Conservation (phyloP, 441 rosid genomes). For the Populus tomentosa region DNA sequence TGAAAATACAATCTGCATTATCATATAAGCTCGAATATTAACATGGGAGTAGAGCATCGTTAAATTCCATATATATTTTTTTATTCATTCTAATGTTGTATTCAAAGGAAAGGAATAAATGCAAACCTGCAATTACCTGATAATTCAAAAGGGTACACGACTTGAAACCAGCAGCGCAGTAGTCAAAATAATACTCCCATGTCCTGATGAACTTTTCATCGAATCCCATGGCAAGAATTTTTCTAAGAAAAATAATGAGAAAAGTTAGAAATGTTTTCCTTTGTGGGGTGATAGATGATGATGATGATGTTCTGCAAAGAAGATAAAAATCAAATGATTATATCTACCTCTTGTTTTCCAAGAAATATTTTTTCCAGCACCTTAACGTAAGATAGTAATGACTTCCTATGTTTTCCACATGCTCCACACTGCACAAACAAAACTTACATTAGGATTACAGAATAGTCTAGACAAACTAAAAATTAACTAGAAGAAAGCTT, state of each 20-base stretch:
- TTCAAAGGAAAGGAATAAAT: too few relatives aligned
- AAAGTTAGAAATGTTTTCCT: too few relatives aligned
- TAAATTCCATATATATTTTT: too few relatives aligned
- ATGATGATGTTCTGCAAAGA: too few relatives aligned
- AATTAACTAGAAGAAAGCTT: background rate
- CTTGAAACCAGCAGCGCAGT: constrained; percentile 80
- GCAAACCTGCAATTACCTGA: constrained; percentile 39
- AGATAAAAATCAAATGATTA: too few relatives aligned
- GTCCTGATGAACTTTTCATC: constrained; percentile 70
- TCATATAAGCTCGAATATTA: too few relatives aligned
- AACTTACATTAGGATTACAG: background rate
- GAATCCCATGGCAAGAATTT: constrained; percentile 64
- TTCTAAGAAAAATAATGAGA: constrained; percentile 21
- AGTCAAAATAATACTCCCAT: constrained; percentile 94
- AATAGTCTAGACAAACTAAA: too few relatives aligned
- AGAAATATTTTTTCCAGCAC: constrained; percentile 75
- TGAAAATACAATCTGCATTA: constrained; percentile 58
- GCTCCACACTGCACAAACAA: constrained; percentile 55
- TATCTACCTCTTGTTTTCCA: constrained; percentile 57
- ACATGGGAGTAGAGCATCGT: too few relatives aligned
- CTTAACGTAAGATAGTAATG: constrained; percentile 82
- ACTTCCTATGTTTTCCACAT: constrained; percentile 82
- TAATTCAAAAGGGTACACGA: constrained; percentile 69
- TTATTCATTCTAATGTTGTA: too few relatives aligned
- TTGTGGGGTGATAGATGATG: too few relatives aligned